These are phyloP conservation scores for Gracilaria domingensis DNA, from an alignment of 23 red algal genomes.

Conservation along the genomic window DNA sequence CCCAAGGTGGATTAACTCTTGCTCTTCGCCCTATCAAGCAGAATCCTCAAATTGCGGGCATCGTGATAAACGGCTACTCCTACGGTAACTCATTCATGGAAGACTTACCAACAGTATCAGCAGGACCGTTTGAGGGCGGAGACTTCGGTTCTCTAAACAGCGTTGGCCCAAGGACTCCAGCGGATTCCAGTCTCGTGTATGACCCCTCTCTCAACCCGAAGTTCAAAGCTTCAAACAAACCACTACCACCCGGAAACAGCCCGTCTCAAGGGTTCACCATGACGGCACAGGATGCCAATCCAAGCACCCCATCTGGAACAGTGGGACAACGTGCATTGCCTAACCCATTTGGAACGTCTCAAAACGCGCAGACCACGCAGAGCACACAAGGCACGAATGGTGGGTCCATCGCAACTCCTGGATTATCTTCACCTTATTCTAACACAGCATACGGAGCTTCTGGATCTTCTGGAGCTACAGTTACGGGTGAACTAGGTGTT, in stretches of 20 bases:
- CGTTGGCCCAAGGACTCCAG: conserved; percentile 29
- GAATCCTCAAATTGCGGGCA: conserved; percentile 81
- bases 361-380: neutral
- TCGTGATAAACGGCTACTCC: conserved; percentile 65
- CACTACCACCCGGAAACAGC: neutral
- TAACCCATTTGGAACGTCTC: neutral
- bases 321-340: neutral
- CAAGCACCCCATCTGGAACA: neutral
- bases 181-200: conserved; percentile 58
- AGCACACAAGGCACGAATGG: neutral
- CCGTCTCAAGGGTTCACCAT: neutral
- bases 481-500: neutral
- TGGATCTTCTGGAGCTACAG: neutral
- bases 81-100: conserved; percentile 51
- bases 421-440: neutral
- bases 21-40: conserved; percentile 75
- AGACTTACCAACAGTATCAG: conserved; percentile 61
- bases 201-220: conserved; percentile 74
- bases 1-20: conserved; percentile 62
- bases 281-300: neutral
- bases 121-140: neutral
- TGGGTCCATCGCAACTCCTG: neutral
- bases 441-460: neutral
- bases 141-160: conserved; percentile 51
- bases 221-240: conserved; percentile 36